Percentiles rank a stretch among this genome's conserved stretches.
These are phyloP conservation scores for Alternaria incomplexa DNA, from an alignment of 2,329 filamentous ascomycete genomes.

Conservation along the genomic window DNA sequence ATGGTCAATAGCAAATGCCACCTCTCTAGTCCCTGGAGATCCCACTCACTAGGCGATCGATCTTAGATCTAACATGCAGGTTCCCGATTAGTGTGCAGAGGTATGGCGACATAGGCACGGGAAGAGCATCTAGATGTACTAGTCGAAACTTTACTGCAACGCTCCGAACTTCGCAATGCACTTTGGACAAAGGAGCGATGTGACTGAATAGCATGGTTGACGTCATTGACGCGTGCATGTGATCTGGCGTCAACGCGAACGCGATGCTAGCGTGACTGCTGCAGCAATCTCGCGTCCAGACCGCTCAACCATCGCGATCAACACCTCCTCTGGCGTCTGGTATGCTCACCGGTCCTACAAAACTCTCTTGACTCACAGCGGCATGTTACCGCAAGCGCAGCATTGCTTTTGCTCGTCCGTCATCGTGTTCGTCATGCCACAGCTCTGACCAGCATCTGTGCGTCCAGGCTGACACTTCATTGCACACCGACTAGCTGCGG, in stretches of 20 bases:
- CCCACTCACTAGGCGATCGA: constrained; percentile 1
- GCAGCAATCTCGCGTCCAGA: neutral
- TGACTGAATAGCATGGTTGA: neutral
- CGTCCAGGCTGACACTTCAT: neutral
- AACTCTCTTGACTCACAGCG: neutral
- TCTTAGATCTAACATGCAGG: constrained; percentile 9
- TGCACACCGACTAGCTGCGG: neutral
- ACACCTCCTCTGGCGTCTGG: neutral
- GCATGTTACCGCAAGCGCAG: neutral
- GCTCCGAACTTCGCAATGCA: neutral
- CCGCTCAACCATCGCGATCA: constrained; percentile 3
- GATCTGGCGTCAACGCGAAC: constrained; percentile 12
- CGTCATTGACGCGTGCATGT: constrained; percentile 11
- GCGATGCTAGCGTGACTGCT: neutral
- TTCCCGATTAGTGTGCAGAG: neutral
- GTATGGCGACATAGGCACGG: neutral
- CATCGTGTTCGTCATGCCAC: neutral
- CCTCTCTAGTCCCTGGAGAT: neutral
- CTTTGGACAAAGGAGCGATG: neutral
- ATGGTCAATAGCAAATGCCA: constrained; percentile 6
- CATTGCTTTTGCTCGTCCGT: neutral
- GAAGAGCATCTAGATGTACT: neutral
- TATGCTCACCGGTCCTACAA: neutral
- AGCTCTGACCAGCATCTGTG: neutral
- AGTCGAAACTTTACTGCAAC: neutral